Conservation (phyloP, 192 early-diverging fungal genomes). For the Phlyctochytrium planicorne region DNA sequence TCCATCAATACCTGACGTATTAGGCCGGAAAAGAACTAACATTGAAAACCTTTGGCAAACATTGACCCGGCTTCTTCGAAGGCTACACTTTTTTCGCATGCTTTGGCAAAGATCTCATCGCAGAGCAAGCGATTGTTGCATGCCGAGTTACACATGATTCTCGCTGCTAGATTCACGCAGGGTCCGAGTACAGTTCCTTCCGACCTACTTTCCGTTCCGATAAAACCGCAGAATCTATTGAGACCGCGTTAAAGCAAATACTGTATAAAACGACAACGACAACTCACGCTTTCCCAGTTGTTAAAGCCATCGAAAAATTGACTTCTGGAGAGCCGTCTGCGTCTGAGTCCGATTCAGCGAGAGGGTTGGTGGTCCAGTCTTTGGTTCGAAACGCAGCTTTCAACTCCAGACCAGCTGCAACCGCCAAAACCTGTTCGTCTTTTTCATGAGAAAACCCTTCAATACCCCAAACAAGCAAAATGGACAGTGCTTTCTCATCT, state of each 20-base stretch:
- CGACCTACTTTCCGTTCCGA: constrained; percentile 18
- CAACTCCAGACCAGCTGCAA: constrained; percentile 24
- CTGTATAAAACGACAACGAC: too few species aligned
- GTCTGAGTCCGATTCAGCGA: too few species aligned
- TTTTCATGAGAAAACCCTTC: constrained; percentile 37
- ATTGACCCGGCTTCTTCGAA: too few species aligned
- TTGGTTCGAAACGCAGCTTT: not conserved
- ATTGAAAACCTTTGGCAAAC: too few species aligned
- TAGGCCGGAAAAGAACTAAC: too few species aligned
- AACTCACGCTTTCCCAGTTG: constrained; percentile 27
- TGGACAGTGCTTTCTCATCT: constrained; percentile 36
- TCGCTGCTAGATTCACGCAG: constrained; percentile 37
- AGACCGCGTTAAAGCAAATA: too few species aligned
- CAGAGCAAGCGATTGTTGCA: too few species aligned
- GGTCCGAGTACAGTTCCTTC: constrained; percentile 36
- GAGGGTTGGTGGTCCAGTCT: not conserved
- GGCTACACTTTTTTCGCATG: too few species aligned
- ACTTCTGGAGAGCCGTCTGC: too few species aligned
- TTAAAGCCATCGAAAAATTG: constrained; percentile 13
- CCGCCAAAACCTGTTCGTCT: constrained; percentile 21
- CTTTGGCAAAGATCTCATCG: too few species aligned
- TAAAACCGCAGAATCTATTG: too few species aligned
- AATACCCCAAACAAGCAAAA: constrained; percentile 37
- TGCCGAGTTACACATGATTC: constrained; percentile 26
- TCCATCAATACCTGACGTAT: too few species aligned